Percentiles rank a stretch among this genome's conserved stretches.
Conservation (phyloP, 768 basidiomycete species). For the Xanthoconium stramineum region DNA sequence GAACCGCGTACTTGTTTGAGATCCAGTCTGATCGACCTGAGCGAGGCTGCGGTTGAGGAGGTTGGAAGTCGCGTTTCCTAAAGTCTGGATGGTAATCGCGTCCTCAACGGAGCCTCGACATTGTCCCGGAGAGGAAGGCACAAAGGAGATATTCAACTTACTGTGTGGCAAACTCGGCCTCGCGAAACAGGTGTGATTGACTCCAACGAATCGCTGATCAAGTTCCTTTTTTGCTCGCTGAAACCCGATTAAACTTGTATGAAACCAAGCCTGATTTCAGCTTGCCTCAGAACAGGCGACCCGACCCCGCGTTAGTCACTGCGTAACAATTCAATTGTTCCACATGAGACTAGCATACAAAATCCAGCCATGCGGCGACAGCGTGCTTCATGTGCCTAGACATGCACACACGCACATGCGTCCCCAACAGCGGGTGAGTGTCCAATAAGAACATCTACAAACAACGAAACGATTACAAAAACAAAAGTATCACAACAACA, state of each 20-base stretch:
- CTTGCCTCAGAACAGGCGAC: constrained; percentile 10
- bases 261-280: constrained; percentile 5
- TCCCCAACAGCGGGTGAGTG: not conserved
- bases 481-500: not conserved
- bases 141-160: constrained; percentile 6
- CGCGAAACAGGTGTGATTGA: constrained; percentile 20
- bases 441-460: not conserved
- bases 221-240: not conserved
- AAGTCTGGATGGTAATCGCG: constrained; percentile 15
- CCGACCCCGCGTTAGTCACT: constrained; percentile 13
- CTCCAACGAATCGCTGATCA: constrained; percentile 7
- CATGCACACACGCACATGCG: not conserved
- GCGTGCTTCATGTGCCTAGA: constrained; percentile 22
- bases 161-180: constrained; percentile 12
- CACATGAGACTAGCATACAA: not conserved
- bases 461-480: not conserved
- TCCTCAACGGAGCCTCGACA: constrained; percentile 18
- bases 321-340: constrained; percentile 12
- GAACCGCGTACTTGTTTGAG: constrained; percentile 7
- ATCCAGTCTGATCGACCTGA: constrained; percentile 5
- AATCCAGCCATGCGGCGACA: constrained; percentile 15
- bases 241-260: not conserved
- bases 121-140: constrained; percentile 11
- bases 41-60: not conserved
- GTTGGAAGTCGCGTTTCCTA: constrained; percentile 15